phyloP scores from a whole-genome alignment of 345 rosid genomes.

The Eucalyptus virginea region DNA sequence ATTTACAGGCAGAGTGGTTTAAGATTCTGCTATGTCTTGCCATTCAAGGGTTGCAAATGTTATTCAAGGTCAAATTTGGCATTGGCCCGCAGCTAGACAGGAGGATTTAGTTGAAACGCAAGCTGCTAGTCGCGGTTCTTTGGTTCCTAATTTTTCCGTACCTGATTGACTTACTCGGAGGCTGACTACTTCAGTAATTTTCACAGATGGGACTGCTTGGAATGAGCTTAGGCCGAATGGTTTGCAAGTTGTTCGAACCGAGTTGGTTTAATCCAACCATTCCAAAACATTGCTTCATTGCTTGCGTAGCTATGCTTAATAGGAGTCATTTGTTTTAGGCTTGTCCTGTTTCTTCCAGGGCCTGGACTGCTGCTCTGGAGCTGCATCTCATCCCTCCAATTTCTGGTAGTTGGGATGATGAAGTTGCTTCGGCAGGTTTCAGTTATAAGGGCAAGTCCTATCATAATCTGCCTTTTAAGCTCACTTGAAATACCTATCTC shows the following conservation, averaged over 20 bases:
- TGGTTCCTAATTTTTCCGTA: not conserved
- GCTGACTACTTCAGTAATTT: not conserved
- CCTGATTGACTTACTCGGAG: not conserved
- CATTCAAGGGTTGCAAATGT: not conserved
- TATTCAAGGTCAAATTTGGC: not conserved
- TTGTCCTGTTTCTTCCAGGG: not conserved
- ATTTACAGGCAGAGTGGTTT: rapidly evolving
- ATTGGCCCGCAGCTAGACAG: not conserved
- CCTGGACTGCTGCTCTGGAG: not conserved
- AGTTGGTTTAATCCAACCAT: not conserved
- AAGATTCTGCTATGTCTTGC: not conserved
- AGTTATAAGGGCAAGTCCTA: not conserved
- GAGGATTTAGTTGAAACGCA: not conserved
- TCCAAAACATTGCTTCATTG: not conserved
- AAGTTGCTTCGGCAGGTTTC: rapidly evolving
- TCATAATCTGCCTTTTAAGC: not conserved
- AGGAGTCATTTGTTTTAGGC: not conserved
- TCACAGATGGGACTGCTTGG: not conserved
- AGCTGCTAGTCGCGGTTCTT: not conserved
- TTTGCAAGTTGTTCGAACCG: rapidly evolving
- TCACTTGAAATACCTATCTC: not conserved
- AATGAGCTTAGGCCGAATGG: rapidly evolving
- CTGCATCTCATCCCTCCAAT: not conserved
- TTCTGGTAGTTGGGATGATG: rapidly evolving
- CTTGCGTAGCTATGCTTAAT: rapidly evolving